Evolutionary conservation across 495 filamentous ascomycete species (phyloP), one percentile per base, ranked within the genome.

Genomic region (Peziza echinospora): DNA sequence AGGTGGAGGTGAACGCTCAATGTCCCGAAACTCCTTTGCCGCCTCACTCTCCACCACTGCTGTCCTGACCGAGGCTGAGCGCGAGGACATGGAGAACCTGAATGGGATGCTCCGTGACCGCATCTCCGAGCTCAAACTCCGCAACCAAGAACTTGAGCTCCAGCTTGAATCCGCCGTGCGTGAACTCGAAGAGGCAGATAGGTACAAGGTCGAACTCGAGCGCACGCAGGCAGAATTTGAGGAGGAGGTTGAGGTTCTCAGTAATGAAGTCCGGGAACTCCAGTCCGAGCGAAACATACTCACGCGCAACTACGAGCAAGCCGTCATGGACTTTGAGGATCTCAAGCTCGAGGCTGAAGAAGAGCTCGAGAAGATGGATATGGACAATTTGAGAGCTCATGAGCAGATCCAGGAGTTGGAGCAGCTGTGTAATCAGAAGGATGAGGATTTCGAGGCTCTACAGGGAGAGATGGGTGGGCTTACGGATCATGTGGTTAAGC

Each of bases 391-490:
- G 17, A 68, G 74, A n/a, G 80, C 89, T 51, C 72, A 78, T 23
- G 70, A 82, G 60, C 71, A 74, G n/a, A 61, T 82, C 10, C 68
- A 78, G 48, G 67, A 72, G 16, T 80, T 84, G 30, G 61, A 37
- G 30, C 13, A 37, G 30, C 13, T 7, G 13, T 37, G 82, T 9
- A 70, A 75, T 47, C 73, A 80, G 49, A 71, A 76, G 42, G 76
- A 75, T 6, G 86, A 96, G 49, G 84, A 84, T 53, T 82, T 91
- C 52, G 76, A 79, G 47, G 77, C 78, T 5, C 60, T 96, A 24
- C 85, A 93, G 51, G 74, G 76, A 34, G 87, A 97, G 65, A 85
- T 97, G 75, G 79, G 84, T 43, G 77, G 78, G 45, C 77, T 92
- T 54, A 84, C 78, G 51, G 86, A 94, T 51, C 76, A 76, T 5